These are phyloP conservation scores for Kalanchoe fedtschenkoi DNA, from an alignment of 164 flowering plant species.

Conservation along the genomic window DNA sequence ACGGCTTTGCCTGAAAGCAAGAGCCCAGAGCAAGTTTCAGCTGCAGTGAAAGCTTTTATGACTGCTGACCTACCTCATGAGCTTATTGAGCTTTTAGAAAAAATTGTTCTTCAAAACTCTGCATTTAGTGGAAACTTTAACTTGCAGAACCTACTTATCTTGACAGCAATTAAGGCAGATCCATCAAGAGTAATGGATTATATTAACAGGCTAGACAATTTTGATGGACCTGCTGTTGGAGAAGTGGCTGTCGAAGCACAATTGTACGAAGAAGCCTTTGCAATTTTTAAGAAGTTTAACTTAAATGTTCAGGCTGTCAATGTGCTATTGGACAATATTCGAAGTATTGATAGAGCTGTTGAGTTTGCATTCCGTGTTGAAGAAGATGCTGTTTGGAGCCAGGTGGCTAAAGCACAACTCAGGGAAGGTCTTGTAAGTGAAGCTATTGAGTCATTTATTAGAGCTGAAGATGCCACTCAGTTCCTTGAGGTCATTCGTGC, in stretches of 20 bases:
- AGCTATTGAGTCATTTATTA: slow-evolving; percentile 97
- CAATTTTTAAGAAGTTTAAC: slow-evolving; percentile 96
- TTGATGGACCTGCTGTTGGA: slow-evolving; percentile 99
- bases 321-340: slow-evolving; percentile 83
- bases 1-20: slow-evolving; percentile 99
- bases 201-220: slow-evolving; percentile 85
- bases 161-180: slow-evolving; percentile 94
- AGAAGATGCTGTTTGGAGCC: slow-evolving; percentile 99
- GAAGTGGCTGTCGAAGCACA: slow-evolving; percentile 98
- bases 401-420: slow-evolving; percentile 97
- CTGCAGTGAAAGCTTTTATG: slow-evolving; percentile 99
- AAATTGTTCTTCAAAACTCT: slow-evolving; percentile 97
- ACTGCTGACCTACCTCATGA: slow-evolving; percentile 99
- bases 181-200: slow-evolving; percentile 98
- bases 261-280: slow-evolving; percentile 89
- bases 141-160: slow-evolving; percentile 82
- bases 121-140: slow-evolving; percentile 99
- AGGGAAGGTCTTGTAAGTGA: slow-evolving; percentile 92
- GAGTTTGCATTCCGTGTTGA: slow-evolving; percentile 99
- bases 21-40: slow-evolving; percentile 99
- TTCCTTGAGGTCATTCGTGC: slow-evolving; percentile 89
- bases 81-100: slow-evolving; percentile 94
- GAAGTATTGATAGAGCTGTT: slow-evolving; percentile 84
- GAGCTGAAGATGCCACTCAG: slow-evolving; percentile 94
- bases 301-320: slow-evolving; percentile 96